Conservation (phyloP, 2,329 filamentous ascomycete species). For the Cercospora nicotianae region DNA sequence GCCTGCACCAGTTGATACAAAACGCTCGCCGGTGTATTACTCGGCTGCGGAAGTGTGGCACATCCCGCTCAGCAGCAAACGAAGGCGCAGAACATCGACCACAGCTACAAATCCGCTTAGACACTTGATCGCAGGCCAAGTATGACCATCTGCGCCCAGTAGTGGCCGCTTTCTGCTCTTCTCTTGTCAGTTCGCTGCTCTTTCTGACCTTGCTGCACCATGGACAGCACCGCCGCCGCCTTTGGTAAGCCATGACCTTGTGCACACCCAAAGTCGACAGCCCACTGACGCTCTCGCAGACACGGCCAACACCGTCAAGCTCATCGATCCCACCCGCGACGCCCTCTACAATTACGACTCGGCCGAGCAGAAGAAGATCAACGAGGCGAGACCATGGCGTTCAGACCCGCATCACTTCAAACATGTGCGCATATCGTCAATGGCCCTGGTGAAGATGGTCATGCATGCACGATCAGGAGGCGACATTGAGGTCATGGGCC, state of each 20-base stretch:
- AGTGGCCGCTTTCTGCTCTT: slow-evolving; percentile 8
- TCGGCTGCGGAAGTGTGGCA: not conserved
- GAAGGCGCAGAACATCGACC: slow-evolving; percentile 4
- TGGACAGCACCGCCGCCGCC: slow-evolving; percentile 38
- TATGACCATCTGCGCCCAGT: slow-evolving; percentile 22
- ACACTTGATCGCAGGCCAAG: slow-evolving; percentile 20
- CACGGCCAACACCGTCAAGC: slow-evolving; percentile 76
- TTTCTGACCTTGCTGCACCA: slow-evolving; percentile 21
- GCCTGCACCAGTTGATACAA: not conserved
- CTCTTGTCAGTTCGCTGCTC: slow-evolving; percentile 8
- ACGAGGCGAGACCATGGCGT: slow-evolving; percentile 70
- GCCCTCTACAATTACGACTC: slow-evolving; percentile 84
- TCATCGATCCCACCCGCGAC: slow-evolving; percentile 84
- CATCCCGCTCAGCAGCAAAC: slow-evolving; percentile 3
- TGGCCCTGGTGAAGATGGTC: slow-evolving; percentile 96
- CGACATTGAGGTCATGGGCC: slow-evolving; percentile 89
- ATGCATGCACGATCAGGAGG: slow-evolving; percentile 98
- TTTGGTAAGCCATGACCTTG: slow-evolving; percentile 7
- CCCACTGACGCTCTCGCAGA: slow-evolving; percentile 55
- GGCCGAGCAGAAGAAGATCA: slow-evolving; percentile 66
- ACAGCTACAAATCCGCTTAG: not conserved
- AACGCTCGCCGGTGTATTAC: not conserved
- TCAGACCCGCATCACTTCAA: slow-evolving; percentile 85
- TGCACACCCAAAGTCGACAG: not conserved
- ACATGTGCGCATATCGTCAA: slow-evolving; percentile 85